Conservation (phyloP, 495 filamentous ascomycete genomes). For the Lichenothelia convexa region DNA sequence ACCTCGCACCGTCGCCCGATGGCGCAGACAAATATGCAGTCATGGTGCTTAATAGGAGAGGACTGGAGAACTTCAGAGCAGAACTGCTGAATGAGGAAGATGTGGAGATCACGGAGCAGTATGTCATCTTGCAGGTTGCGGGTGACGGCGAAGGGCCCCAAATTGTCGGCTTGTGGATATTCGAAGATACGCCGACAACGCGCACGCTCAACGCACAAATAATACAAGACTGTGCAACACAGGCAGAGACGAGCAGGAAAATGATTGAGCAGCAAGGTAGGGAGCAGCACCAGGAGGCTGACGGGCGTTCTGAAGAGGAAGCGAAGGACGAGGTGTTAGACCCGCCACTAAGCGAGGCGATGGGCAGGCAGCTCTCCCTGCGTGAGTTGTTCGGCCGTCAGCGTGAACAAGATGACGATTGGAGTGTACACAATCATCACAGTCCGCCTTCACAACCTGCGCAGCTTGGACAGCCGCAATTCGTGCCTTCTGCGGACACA, state of each 20-base stretch:
- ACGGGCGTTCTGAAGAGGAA: constrained; percentile 10
- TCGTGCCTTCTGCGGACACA: constrained; percentile 6
- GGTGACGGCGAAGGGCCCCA: constrained; percentile 19
- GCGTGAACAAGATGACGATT: constrained; percentile 31
- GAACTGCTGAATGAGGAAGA: constrained; percentile 33
- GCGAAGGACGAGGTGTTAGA: constrained; percentile 24
- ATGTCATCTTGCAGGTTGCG: constrained; percentile 35
- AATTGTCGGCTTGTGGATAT: constrained; percentile 42
- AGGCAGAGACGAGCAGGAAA: constrained; percentile 29
- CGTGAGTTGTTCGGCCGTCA: constrained; percentile 39
- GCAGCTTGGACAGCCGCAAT: constrained; percentile 1
- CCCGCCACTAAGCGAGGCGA: constrained; percentile 26
- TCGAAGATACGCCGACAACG: constrained; percentile 33
- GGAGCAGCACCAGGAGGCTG: background rate
- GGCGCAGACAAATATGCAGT: constrained; percentile 34
- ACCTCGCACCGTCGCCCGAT: constrained; percentile 24
- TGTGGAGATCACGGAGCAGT: constrained; percentile 42
- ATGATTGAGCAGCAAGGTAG: constrained; percentile 15
- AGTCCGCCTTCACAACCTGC: constrained; percentile 8
- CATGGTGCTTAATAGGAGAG: constrained; percentile 42
- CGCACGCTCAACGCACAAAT: constrained; percentile 31
- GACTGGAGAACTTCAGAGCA: constrained; percentile 38
- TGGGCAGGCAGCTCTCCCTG: constrained; percentile 35
- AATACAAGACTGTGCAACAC: constrained; percentile 35
- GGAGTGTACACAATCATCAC: constrained; percentile 29